These are phyloP conservation scores for Mollisiaceae sp. DNA, from an alignment of 2,329 filamentous ascomycete species.

Conservation along the genomic window DNA sequence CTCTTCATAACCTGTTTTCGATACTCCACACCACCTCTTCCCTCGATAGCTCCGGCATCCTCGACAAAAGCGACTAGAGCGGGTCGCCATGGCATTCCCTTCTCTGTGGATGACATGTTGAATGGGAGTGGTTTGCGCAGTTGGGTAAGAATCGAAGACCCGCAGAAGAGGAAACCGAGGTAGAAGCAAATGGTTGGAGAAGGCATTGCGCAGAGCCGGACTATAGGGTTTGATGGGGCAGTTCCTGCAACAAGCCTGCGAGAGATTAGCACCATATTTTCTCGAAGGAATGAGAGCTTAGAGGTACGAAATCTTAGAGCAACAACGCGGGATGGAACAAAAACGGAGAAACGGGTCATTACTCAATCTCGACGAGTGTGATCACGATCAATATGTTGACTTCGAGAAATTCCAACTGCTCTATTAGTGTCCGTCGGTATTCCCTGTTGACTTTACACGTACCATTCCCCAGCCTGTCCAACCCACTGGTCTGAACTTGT, in stretches of 20 bases:
- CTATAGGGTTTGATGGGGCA: constrained; percentile 31
- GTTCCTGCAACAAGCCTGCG: constrained; percentile 31
- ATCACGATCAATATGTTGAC: constrained; percentile 36
- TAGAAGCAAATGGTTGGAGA: constrained; percentile 38
- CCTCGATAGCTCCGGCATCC: constrained; percentile 37
- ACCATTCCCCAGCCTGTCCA: constrained; percentile 40
- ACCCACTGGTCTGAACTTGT: constrained; percentile 36
- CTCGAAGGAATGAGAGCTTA: too few relatives aligned
- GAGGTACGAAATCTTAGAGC: too few relatives aligned
- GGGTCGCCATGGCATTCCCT: constrained; percentile 35
- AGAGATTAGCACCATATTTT: too few relatives aligned
- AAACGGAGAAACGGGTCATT: too few relatives aligned
- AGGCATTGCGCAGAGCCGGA: constrained; percentile 38
- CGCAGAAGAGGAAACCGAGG: constrained; percentile 33
- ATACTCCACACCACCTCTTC: constrained; percentile 35
- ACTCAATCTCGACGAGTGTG: constrained; percentile 36
- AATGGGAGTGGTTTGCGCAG: constrained; percentile 31
- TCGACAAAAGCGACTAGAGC: constrained; percentile 35
- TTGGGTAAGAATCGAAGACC: constrained; percentile 32
- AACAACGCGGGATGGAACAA: too few relatives aligned
- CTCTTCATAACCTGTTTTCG: constrained; percentile 34
- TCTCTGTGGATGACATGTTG: constrained; percentile 40
- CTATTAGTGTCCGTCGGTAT: background rate
- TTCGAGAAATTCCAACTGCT: constrained; percentile 36
- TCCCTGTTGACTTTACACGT: constrained; percentile 13